phyloP scores from a whole-genome alignment of 2,329 filamentous ascomycete genomes.

The Xylariaceae sp. region DNA sequence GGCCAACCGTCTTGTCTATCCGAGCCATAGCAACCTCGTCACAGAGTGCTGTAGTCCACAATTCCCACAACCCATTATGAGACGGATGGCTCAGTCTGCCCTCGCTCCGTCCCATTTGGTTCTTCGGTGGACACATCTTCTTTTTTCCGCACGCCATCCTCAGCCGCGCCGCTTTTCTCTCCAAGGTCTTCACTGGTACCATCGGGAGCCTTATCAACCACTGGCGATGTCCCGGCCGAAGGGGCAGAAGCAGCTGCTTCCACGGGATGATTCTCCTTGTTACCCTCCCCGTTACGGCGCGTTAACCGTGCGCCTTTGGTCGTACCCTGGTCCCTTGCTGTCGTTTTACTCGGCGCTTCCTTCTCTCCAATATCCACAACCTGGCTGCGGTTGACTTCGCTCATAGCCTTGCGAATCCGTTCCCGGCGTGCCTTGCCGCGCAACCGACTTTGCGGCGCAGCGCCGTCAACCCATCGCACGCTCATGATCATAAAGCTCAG shows the following conservation, averaged over 20 bases:
- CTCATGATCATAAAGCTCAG: conserved; percentile 86
- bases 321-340: conserved; percentile 37
- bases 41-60: neutral
- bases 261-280: conserved; percentile 56
- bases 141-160: conserved; percentile 14
- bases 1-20: conserved; percentile 8
- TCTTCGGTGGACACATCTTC: conserved; percentile 8
- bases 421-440: conserved; percentile 63
- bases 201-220: neutral
- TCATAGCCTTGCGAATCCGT: conserved; percentile 62
- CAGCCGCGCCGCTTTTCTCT: conserved; percentile 1
- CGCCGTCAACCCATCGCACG: conserved; percentile 85
- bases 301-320: conserved; percentile 38
- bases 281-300: conserved; percentile 38
- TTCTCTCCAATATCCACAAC: conserved; percentile 42
- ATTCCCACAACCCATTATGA: too few species aligned
- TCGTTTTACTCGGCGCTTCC: conserved; percentile 30
- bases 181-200: neutral
- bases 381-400: conserved; percentile 54
- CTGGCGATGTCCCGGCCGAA: neutral
- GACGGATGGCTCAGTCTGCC: neutral
- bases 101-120: neutral
- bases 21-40: neutral
- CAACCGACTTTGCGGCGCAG: conserved; percentile 61
- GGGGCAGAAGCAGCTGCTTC: neutral